Base-by-base conservation (phyloP, 2,329 filamentous ascomycete genomes). In the Leptodontidium sp. region DNA sequence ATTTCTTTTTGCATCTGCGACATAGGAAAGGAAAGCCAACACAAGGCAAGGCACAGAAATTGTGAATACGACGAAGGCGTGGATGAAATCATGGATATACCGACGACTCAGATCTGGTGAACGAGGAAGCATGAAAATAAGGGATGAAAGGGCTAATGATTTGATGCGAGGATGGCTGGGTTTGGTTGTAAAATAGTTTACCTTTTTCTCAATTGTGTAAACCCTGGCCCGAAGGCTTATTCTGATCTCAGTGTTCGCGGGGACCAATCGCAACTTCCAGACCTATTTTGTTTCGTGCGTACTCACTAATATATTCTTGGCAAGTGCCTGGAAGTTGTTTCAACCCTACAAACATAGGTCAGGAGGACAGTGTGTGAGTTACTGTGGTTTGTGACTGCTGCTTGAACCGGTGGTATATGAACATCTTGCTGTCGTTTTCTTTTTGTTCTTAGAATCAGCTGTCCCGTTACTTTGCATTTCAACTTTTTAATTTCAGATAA, bases 191-290 rank as follows among this genome's bases (percentile, higher is more conserved):
- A 45, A 43, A 59, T 40, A 40, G n/a, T 38, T 17, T 58, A 5
- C 4, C n/a, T 24, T 24, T 17, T 40, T 1, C n/a, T 21, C 38
- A 7, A 40, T 38, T 45, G 38, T 59, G 57, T 17, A 58, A 57
- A 57, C 14, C 32, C 9, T 57, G 55, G 21, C 35, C 12, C 21
- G 21, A 59, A 43, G 35, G n/a, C 35, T 43, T 24, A 26, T 62
- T 24, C 43, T 62, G 11, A 49, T n/a, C 29, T 32, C 29, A 32
- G 29, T 7, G 7, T 62, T 62, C 43, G 43, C 24, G 26, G 8
- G 40, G 26, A 50, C 59, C 59, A 50, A 62, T 62, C 58, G 59
- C 59, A 50, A 62, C 43, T 62, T n/a, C 32, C 4, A 15, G 8
- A 21, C 38, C 11, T 47, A 24, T 45, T 61, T 43, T 45, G 57